Base-by-base conservation (phyloP, 75 land plant genomes). In the Cupressus sempervirens region DNA sequence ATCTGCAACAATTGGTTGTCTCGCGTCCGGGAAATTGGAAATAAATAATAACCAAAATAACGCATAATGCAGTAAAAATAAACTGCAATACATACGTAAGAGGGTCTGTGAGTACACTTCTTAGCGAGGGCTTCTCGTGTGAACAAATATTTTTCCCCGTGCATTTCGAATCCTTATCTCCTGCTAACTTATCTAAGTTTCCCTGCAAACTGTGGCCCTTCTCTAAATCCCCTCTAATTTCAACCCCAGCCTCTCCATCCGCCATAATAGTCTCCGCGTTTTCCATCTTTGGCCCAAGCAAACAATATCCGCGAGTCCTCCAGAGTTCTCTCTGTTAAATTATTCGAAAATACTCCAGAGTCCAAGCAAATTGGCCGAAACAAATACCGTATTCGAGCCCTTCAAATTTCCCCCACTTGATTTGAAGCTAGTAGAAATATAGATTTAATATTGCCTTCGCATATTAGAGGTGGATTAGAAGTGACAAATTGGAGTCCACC, bases 41-140 rank as follows among this genome's bases (percentile, higher is more conserved):
- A 26, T 7, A 6, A 62, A 23, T 23, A 62, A 23, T 38, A 15
- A 3, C 20, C 20, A 23, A 23, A 23, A 23, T 23, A 6, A 56
- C 4, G n/a, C 67, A 62, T 23, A 62, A 62, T 20, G n/a, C 26
- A 62, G n/a, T 23, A 23, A 62, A 58, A 62, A 62, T 26, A 26
- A 62, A 23, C 26, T 23, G 26, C 23, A 26, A 30, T 72, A 72
- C 74, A 23, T 72, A 72, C 74, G 74, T 72, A 15, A 72, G 74
- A 72, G 74, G 74, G 35, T 72, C 74, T 32, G 74, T 30, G 32
- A 72, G 74, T 72, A 72, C 74, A 72, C 12, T 72, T 35, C 74
- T 30, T 3, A 72, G 74, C 35, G 35, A 72, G 35, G 74, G 74
- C 74, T 32, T 35, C 32, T 72, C 74, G 12, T 32, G 0, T 72